A percentile compares a stretch with the other conserved stretches of the same genome.
Evolutionary conservation across 352 stramenopile species (phyloP).

Genomic region (Phytopythium montanum): DNA sequence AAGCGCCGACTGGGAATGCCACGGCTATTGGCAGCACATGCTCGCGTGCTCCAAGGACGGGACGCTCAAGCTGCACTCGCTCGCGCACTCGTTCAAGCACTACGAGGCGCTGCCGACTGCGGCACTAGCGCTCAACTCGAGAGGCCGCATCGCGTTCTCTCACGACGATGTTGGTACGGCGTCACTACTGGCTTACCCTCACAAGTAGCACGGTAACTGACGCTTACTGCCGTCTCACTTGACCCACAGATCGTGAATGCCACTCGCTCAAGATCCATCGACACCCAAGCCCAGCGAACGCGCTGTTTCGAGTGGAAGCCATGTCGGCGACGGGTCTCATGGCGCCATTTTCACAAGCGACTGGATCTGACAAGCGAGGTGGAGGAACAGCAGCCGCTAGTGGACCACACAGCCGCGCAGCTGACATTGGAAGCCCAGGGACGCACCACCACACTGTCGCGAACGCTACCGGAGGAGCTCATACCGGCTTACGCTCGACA

Average conservation of each 20-base stretch:
- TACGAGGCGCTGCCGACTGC: conserved; percentile 74
- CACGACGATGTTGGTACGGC: conserved; percentile 76
- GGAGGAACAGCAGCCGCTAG: not conserved
- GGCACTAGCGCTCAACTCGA: conserved; percentile 74
- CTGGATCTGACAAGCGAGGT: not conserved
- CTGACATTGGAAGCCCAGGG: not conserved
- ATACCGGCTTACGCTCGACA: not conserved
- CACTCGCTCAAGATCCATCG: conserved; percentile 80
- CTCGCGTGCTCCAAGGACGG: conserved; percentile 86
- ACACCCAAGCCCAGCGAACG: conserved; percentile 50
- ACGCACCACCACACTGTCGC: not conserved
- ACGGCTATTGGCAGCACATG: conserved; percentile 87
- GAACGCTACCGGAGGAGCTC: not conserved
- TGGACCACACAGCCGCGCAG: not conserved
- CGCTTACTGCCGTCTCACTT: not conserved
- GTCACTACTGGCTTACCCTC: not conserved
- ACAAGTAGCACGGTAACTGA: not conserved
- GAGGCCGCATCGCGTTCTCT: conserved; percentile 76
- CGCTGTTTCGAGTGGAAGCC: conserved; percentile 60
- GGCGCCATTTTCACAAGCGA: not conserved
- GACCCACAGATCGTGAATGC: conserved; percentile 64
- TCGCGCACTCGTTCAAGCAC: conserved; percentile 79
- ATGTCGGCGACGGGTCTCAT: conserved; percentile 10
- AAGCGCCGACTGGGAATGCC: conserved; percentile 58
- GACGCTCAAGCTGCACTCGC: conserved; percentile 82